Conservation (phyloP, 257 asterid species). For the Lithospermum erythrorhizon region DNA sequence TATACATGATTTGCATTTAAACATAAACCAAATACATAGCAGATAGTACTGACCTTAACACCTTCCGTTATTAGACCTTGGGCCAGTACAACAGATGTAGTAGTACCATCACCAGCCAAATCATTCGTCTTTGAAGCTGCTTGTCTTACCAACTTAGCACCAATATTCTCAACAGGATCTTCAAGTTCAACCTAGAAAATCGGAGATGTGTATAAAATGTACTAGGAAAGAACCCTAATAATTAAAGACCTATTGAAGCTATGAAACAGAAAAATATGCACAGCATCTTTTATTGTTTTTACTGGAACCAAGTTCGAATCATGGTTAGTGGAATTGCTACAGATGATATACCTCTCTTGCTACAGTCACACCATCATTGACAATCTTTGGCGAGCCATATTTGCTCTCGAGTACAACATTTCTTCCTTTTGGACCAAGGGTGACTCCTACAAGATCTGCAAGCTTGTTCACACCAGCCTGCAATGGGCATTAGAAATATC, state of each 20-base stretch:
- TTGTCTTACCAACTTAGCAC: conserved; percentile 18
- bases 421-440: conserved; percentile 28
- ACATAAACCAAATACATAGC: neutral
- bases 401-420: conserved; percentile 28
- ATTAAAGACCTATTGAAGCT: too few relatives aligned
- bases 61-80: conserved; percentile 32
- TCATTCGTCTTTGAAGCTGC: conserved; percentile 36
- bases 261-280: too few relatives aligned
- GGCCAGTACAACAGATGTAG: conserved; percentile 31
- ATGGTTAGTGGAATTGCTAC: too few relatives aligned
- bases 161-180: conserved; percentile 11
- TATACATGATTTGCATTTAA: neutral
- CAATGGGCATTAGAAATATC: neutral
- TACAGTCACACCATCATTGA: conserved; percentile 23
- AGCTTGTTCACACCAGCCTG: conserved; percentile 28
- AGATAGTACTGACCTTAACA: conserved; percentile 20
- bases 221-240: too few relatives aligned
- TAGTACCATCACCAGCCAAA: conserved; percentile 33
- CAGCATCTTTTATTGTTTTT: too few relatives aligned
- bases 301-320: too few relatives aligned
- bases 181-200: conserved; percentile 24
- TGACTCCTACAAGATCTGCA: conserved; percentile 27
- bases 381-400: conserved; percentile 22
- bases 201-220: neutral
- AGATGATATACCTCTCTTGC: conserved; percentile 17